These are phyloP conservation scores for Aspergillus sp. DNA, from an alignment of 2,329 filamentous ascomycete genomes.

Conservation along the genomic window DNA sequence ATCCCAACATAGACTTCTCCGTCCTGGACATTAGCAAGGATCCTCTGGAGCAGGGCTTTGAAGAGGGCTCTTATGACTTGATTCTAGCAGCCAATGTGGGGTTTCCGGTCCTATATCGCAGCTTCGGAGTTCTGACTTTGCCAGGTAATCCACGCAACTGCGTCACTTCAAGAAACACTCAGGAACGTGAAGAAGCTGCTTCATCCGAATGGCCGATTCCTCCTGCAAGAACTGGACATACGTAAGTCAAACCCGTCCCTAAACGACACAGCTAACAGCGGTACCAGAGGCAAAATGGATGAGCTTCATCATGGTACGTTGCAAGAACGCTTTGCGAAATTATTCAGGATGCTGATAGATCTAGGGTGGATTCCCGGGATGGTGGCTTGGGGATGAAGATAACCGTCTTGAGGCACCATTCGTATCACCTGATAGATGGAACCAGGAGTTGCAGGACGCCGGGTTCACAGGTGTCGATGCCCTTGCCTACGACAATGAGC, in stretches of 20 bases:
- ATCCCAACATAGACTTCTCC: slow-evolving; percentile 28
- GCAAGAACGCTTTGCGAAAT: neutral
- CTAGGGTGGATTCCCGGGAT: slow-evolving; percentile 6
- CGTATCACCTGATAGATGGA: slow-evolving; percentile 2
- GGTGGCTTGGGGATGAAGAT: slow-evolving; percentile 9
- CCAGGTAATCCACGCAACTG: neutral
- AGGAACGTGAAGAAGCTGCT: neutral
- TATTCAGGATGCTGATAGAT: neutral
- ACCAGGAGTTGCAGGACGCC: neutral
- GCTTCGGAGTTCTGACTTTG: neutral
- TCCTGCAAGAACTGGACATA: neutral
- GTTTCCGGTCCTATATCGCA: slow-evolving; percentile 20
- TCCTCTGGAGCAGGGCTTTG: slow-evolving; percentile 29
- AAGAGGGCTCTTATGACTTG: slow-evolving; percentile 30
- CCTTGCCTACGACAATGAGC: neutral
- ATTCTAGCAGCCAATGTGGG: slow-evolving; percentile 27
- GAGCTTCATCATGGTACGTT: neutral
- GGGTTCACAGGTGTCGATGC: slow-evolving; percentile 6
- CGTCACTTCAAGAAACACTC: neutral
- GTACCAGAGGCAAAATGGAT: neutral
- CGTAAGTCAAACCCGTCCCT: neutral
- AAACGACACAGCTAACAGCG: neutral
- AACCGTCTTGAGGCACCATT: neutral
- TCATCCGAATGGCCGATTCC: neutral
- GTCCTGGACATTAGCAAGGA: slow-evolving; percentile 30